These are phyloP conservation scores for Erysimum pusillum DNA, from an alignment of 441 rosid genomes.

Conservation along the genomic window DNA sequence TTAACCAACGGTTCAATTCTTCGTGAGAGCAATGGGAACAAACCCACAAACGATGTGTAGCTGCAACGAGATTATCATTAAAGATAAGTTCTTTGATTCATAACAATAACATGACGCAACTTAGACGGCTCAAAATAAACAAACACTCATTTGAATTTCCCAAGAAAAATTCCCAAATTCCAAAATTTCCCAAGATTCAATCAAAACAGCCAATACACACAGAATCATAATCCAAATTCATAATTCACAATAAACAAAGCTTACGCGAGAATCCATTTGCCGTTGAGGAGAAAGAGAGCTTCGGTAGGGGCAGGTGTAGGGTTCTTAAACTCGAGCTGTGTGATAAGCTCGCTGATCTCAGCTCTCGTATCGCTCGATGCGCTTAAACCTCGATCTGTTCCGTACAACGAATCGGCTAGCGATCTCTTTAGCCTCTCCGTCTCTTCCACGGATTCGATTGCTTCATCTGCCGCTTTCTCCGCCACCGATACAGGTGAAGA, in stretches of 20 bases:
- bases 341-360: constrained; percentile 89
- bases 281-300: constrained; percentile 82
- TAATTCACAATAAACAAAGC: no score
- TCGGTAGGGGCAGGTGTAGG: constrained; percentile 90
- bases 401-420: constrained; percentile 74
- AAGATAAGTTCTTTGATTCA: constrained; percentile 14
- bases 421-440: constrained; percentile 66
- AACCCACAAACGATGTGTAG: constrained; percentile 84
- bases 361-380: constrained; percentile 89
- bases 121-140: not conserved
- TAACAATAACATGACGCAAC: not conserved
- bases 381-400: constrained; percentile 77
- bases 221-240: no score
- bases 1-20: constrained; percentile 69
- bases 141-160: not conserved
- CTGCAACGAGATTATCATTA: constrained; percentile 50
- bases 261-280: constrained; percentile 97
- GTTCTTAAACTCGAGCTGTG: constrained; percentile 88
- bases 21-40: constrained; percentile 85
- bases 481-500: constrained; percentile 56
- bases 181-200: no score
- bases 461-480: constrained; percentile 52
- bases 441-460: constrained; percentile 56
- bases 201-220: no score
- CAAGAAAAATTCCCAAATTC: not conserved